Percentiles rank a stretch among this genome's conserved stretches.
Conservation (phyloP, 495 filamentous ascomycete genomes). For the Sporormia fimetaria region DNA sequence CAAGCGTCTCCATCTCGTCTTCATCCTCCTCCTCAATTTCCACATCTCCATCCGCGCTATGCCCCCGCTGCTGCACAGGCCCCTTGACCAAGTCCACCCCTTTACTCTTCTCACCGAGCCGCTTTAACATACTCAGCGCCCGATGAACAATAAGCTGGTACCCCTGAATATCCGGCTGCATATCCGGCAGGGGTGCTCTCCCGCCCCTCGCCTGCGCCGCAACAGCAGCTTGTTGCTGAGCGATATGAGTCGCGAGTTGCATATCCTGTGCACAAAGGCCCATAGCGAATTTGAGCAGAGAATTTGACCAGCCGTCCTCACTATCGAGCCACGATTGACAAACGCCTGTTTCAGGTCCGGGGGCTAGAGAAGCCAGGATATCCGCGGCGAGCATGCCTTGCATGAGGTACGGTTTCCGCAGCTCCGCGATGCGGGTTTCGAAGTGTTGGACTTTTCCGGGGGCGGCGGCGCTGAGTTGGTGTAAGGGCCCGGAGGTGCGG, state of each 20-base stretch:
- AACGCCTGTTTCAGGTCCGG: constrained; percentile 56
- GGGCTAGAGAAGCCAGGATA: constrained; percentile 65
- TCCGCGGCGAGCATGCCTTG: constrained; percentile 88
- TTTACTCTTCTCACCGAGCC: constrained; percentile 41
- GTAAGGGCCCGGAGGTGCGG: constrained; percentile 23
- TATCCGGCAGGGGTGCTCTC: not conserved
- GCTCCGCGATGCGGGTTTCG: constrained; percentile 54
- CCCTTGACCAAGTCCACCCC: constrained; percentile 18
- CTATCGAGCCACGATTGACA: constrained; percentile 77
- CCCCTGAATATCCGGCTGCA: constrained; percentile 18
- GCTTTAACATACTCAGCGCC: constrained; percentile 45
- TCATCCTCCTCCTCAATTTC: constrained; percentile 12
- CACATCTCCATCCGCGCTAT: constrained; percentile 5
- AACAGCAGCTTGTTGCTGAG: constrained; percentile 30
- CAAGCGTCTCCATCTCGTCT: constrained; percentile 15
- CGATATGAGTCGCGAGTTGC: constrained; percentile 24
- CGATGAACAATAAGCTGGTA: constrained; percentile 33
- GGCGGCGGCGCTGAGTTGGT: constrained; percentile 5
- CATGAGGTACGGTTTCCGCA: constrained; percentile 73
- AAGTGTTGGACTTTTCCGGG: constrained; percentile 2
- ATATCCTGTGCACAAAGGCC: constrained; percentile 44
- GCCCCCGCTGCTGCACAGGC: constrained; percentile 10
- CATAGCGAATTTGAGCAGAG: constrained; percentile 60
- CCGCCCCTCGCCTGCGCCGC: constrained; percentile 1
- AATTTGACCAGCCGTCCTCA: constrained; percentile 73